Percentiles rank a stretch among this genome's conserved stretches.
Conservation (phyloP, 148 eudicot genomes). For the Pharnaceum exiguum region DNA sequence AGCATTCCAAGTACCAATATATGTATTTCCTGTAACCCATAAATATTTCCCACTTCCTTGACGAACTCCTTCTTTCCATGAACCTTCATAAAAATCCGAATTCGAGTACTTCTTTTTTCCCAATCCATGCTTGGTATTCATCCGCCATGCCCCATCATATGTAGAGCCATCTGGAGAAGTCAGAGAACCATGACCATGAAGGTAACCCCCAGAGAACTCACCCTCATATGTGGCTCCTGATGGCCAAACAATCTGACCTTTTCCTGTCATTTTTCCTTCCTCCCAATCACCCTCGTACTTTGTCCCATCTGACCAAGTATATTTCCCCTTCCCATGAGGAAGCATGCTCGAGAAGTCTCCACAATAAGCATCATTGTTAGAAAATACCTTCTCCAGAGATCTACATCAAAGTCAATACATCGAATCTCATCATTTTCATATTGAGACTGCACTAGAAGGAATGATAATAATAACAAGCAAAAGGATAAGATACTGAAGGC, state of each 20-base stretch:
- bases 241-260: constrained; percentile 64
- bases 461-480: not conserved
- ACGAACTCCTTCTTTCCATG: constrained; percentile 85
- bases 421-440: not conserved
- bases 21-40: constrained; percentile 67
- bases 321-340: constrained; percentile 86
- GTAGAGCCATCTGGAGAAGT: constrained; percentile 46
- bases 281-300: constrained; percentile 85
- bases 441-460: not conserved
- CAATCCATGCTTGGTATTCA: constrained; percentile 78
- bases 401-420: constrained; percentile 19
- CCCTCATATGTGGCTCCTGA: constrained; percentile 72
- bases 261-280: constrained; percentile 83
- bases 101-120: constrained; percentile 72
- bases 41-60: constrained; percentile 82
- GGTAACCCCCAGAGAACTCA: constrained; percentile 83
- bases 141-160: constrained; percentile 76
- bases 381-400: constrained; percentile 37
- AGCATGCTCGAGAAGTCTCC: constrained; percentile 50
- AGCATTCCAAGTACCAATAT: constrained; percentile 77
- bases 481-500: not conserved
- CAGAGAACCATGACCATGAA: constrained; percentile 79
- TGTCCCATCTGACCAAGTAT: constrained; percentile 84
- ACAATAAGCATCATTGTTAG: constrained; percentile 62
- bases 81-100: constrained; percentile 76